Evolutionary conservation across 2,329 filamentous ascomycete species (phyloP), one percentile per base, ranked within the genome.

Genomic region (Pseudogymnoascus sp.): DNA sequence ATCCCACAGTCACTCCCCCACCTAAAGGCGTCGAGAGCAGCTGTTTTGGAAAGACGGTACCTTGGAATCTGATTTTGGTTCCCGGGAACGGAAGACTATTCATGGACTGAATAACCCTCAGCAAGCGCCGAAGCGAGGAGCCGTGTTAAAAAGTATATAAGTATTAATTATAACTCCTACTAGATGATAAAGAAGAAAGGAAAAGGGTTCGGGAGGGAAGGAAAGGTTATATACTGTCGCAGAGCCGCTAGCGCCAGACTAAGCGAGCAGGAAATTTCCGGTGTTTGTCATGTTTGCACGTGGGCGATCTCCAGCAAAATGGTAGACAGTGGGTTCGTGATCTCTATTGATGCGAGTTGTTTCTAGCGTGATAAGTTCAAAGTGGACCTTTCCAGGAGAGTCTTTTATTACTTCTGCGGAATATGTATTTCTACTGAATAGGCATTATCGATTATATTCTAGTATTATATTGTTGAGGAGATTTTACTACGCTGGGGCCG

Each of bases 11-110:
- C 72, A 71, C 75, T 70, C 13, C 58, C 58, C 58, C 38, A 38
- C 38, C 38, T 59, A 59, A 31, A 41, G 61, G 63, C 66, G 71
- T 66, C 71, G 69, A 69, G 66, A 70, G 68, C 70, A 69, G 72
- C 74, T 77, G 75, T 69, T 75, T 74, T 74, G 74, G 75, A 76
- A 76, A 74, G 75, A 72, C 70, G 70, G 70, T 74, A 68, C 69
- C 71, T 68, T 55, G 42, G 42, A 55, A 55, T 69, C 76, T 69
- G 62, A 61, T 76, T 74, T 66, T 74, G 68, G 71, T 70, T 68
- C 72, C 74, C 75, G 75, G 75, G 75, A 77, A 77, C 75, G 75
- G 74, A 74, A 71, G 73, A 68, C 71, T 68, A 73, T 65, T 70
- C 74, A 77, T 68, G 35, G 60, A 67, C 61, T 42, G 64, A 69